A percentile compares a stretch with the other conserved stretches of the same genome.
phyloP scores from a whole-genome alignment of 2,329 filamentous ascomycete species.

The Polytolypa hystricis region DNA sequence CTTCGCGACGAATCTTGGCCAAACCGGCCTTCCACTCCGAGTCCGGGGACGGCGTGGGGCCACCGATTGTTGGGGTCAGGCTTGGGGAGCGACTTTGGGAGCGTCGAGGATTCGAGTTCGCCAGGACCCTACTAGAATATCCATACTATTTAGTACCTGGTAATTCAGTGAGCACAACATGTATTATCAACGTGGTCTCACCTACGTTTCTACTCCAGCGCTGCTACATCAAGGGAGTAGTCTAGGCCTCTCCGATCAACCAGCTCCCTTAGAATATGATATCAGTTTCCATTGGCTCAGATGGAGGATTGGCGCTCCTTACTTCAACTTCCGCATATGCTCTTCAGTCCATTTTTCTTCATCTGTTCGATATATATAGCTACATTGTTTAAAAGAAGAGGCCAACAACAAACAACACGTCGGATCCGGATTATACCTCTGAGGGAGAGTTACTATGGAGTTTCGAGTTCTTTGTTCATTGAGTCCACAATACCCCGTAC shows the following conservation, averaged over 20 bases:
- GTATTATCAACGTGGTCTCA: neutral
- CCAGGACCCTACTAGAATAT: neutral
- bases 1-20: neutral
- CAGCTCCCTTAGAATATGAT: slow-evolving; percentile 1
- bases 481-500: too few relatives aligned
- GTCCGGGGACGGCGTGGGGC: neutral
- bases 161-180: too few relatives aligned
- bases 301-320: neutral
- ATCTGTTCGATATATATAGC: too few relatives aligned
- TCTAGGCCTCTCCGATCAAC: slow-evolving; percentile 1
- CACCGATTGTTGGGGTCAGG: neutral
- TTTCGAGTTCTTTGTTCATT: too few relatives aligned
- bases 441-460: too few relatives aligned
- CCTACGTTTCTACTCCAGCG: slow-evolving; percentile 1
- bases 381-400: neutral
- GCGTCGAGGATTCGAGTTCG: neutral
- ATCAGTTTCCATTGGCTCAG: neutral
- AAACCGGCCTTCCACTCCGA: neutral
- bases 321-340: slow-evolving; percentile 3
- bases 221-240: neutral
- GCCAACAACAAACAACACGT: neutral
- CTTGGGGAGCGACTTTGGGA: neutral
- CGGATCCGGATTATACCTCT: too few relatives aligned
- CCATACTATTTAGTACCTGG: slow-evolving; percentile 1
- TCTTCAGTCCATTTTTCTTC: slow-evolving; percentile 4